phyloP scores from a whole-genome alignment of 169 alveolate species.

The Plasmodium berghei region DNA sequence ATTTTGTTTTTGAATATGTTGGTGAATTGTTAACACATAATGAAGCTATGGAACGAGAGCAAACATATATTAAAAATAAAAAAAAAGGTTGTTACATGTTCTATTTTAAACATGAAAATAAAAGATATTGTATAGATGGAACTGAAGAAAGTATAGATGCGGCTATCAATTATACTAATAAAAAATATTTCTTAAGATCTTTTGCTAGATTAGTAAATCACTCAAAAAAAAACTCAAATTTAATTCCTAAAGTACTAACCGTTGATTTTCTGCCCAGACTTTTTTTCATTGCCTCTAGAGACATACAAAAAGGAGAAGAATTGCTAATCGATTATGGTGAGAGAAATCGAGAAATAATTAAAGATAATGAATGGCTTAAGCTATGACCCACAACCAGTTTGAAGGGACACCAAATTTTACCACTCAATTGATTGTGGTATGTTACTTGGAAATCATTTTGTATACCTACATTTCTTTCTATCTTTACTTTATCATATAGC shows the following conservation, averaged over 20 bases:
- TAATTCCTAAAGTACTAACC: conserved; percentile 84
- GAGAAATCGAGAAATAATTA: conserved; percentile 86
- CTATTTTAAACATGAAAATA: conserved; percentile 86
- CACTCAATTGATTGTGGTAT: no score
- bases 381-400: background rate
- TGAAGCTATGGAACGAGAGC: conserved; percentile 86
- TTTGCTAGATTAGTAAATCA: conserved; percentile 91
- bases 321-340: conserved; percentile 92
- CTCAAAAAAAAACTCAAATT: conserved; percentile 89
- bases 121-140: conserved; percentile 90
- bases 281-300: conserved; percentile 86
- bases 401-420: no score
- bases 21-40: conserved; percentile 89
- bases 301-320: conserved; percentile 90
- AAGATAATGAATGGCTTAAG: conserved; percentile 89
- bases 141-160: conserved; percentile 88
- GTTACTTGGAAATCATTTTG: background rate
- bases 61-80: conserved; percentile 76
- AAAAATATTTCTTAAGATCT: conserved; percentile 46
- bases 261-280: conserved; percentile 83
- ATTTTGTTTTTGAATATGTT: conserved; percentile 88
- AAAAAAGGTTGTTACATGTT: conserved; percentile 88
- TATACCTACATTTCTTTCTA: background rate
- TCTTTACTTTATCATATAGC: no score
- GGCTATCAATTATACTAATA: conserved; percentile 80